Evolutionary conservation across 495 filamentous ascomycete genomes (phyloP).

Genomic region (Xylaria scruposa): DNA sequence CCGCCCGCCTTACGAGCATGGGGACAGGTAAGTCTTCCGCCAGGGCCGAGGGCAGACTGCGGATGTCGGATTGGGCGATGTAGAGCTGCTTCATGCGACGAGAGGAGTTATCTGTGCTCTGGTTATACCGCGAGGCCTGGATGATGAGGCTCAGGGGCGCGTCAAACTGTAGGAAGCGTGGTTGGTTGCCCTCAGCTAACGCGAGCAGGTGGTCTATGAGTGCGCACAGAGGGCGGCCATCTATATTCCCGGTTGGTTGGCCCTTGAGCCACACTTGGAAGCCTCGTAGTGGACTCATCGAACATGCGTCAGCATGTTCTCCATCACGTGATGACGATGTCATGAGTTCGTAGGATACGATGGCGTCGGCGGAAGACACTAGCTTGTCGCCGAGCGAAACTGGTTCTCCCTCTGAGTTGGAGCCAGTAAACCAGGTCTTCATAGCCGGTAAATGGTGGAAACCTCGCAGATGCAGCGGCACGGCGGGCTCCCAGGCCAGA

Average conservation of each 20-base stretch:
- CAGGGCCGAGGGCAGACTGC: conserved; percentile 66
- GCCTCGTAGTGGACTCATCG: not conserved
- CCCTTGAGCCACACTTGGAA: conserved; percentile 14
- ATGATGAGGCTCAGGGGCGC: conserved; percentile 47
- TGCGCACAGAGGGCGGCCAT: not conserved
- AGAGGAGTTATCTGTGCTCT: conserved; percentile 8
- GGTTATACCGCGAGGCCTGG: conserved; percentile 46
- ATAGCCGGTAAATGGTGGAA: conserved; percentile 23
- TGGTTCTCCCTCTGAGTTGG: not conserved
- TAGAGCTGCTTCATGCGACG: conserved; percentile 61
- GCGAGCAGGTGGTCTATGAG: conserved; percentile 9
- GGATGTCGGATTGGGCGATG: conserved; percentile 80
- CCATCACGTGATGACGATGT: not conserved
- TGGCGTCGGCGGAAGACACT: not conserved
- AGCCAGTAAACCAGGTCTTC: conserved; percentile 3
- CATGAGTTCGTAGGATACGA: conserved; percentile 14
- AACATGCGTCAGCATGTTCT: not conserved
- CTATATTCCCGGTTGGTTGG: not conserved
- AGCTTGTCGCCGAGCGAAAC: conserved; percentile 7
- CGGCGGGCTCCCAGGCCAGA: conserved; percentile 20
- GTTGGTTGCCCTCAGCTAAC: not conserved
- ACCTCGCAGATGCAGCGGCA: conserved; percentile 16
- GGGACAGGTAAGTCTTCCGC: conserved; percentile 74
- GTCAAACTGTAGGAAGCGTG: conserved; percentile 43
- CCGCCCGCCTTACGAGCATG: conserved; percentile 61